These are phyloP conservation scores for Erucastrum elatum DNA, from an alignment of 345 rosid genomes.

Conservation along the genomic window DNA sequence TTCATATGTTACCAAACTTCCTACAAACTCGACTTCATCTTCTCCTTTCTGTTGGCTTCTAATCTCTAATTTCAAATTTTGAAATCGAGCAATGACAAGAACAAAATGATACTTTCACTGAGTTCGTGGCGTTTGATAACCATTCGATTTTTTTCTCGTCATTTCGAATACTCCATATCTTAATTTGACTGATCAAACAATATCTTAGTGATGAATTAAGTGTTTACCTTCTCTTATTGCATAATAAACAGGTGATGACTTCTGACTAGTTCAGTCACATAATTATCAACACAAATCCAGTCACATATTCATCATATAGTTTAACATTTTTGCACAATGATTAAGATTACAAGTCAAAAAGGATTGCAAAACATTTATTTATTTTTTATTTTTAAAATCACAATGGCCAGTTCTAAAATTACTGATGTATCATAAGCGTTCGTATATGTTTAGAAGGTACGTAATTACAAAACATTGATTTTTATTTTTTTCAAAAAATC, in stretches of 20 bases:
- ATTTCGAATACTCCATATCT: conserved; percentile 14
- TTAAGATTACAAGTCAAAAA: not conserved
- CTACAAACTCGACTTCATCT: conserved; percentile 14
- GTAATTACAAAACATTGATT: not conserved
- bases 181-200: not conserved
- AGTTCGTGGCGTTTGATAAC: conserved; percentile 28
- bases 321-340: not conserved
- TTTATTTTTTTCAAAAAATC: not conserved
- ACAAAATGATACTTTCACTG: conserved; percentile 20
- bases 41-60: not conserved
- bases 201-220: not conserved
- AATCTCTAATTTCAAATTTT: conserved; percentile 34
- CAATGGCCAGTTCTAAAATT: not conserved
- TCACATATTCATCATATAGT: not conserved
- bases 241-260: too few relatives aligned
- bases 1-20: conserved; percentile 30
- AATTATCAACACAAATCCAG: not conserved
- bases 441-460: too few relatives aligned
- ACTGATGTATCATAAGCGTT: too few relatives aligned
- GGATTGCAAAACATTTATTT: not conserved
- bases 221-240: too few relatives aligned
- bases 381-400: not conserved
- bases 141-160: not conserved
- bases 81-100: conserved; percentile 29
- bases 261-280: too few relatives aligned